A percentile compares a stretch with the other conserved stretches of the same genome.
These are phyloP conservation scores for Xylaria grammica DNA, from an alignment of 495 filamentous ascomycete genomes.

Conservation along the genomic window DNA sequence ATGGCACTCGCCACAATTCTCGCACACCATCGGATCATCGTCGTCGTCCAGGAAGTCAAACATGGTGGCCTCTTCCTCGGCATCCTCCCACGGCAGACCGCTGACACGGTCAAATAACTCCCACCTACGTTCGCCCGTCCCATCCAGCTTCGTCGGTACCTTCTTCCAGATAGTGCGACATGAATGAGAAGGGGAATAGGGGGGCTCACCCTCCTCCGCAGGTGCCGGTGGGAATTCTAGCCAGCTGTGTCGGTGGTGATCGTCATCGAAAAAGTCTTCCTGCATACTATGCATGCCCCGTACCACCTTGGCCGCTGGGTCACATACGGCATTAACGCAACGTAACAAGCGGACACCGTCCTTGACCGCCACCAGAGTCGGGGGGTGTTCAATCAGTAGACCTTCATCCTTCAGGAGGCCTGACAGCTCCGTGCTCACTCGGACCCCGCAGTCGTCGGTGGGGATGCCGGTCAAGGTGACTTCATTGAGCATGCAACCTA, in stretches of 20 bases:
- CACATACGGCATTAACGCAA: slow-evolving; percentile 21
- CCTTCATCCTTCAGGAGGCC: slow-evolving; percentile 53
- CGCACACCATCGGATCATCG: slow-evolving; percentile 35
- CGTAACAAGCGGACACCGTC: slow-evolving; percentile 36
- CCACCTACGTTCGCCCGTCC: slow-evolving; percentile 40
- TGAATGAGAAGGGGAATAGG: slow-evolving; percentile 40
- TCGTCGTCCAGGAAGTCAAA: slow-evolving; percentile 41
- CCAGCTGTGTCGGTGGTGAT: slow-evolving; percentile 27
- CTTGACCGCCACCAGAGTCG: slow-evolving; percentile 39
- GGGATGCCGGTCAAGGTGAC: slow-evolving; percentile 50
- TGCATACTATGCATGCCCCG: slow-evolving; percentile 37
- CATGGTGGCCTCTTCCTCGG: slow-evolving; percentile 38
- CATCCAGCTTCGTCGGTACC: slow-evolving; percentile 39
- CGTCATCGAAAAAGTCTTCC: slow-evolving; percentile 25
- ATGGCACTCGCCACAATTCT: slow-evolving; percentile 44
- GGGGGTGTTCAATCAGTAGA: slow-evolving; percentile 41
- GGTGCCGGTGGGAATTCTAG: slow-evolving; percentile 40
- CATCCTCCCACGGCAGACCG: slow-evolving; percentile 38
- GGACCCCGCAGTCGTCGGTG: slow-evolving; percentile 37
- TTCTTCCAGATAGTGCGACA: slow-evolving; percentile 53
- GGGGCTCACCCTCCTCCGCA: slow-evolving; percentile 45
- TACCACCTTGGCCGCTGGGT: slow-evolving; percentile 38
- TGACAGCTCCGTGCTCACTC: slow-evolving; percentile 41
- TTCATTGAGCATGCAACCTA: slow-evolving; percentile 51
- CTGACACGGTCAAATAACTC: slow-evolving; percentile 48